Percentiles rank a stretch among this genome's conserved stretches.
These are phyloP conservation scores for Penicillium cataractarum DNA, from an alignment of 495 filamentous ascomycete species.

Conservation along the genomic window DNA sequence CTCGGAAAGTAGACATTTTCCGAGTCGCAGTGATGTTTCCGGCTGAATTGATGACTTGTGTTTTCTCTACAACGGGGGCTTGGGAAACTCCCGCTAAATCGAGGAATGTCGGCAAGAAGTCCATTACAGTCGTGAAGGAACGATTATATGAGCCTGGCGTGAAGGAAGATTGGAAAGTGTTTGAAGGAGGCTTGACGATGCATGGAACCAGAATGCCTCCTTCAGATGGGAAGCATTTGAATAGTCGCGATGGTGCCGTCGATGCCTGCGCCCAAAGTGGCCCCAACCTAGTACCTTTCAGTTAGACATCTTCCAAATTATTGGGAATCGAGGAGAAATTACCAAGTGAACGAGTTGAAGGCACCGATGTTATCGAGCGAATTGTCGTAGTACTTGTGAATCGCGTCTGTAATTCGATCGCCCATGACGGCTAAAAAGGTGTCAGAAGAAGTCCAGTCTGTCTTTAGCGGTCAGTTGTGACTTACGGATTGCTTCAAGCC, in stretches of 20 bases:
- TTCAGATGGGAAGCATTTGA: slow-evolving; percentile 55
- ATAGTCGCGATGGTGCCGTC: slow-evolving; percentile 53
- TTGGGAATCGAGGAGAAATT: slow-evolving; percentile 22
- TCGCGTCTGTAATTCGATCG: slow-evolving; percentile 19
- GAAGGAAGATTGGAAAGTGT: slow-evolving; percentile 17
- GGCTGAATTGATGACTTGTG: no score
- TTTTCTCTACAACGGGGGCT: slow-evolving; percentile 34
- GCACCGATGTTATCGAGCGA: slow-evolving; percentile 61
- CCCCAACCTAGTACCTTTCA: slow-evolving; percentile 34
- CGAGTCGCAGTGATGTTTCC: background rate
- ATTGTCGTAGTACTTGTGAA: slow-evolving; percentile 61
- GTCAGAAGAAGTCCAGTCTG: background rate
- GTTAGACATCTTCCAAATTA: background rate
- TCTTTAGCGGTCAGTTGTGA: background rate
- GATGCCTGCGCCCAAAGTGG: slow-evolving; percentile 58
- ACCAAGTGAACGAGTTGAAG: slow-evolving; percentile 62
- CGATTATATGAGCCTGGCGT: background rate
- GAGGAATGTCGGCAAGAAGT: slow-evolving; percentile 54
- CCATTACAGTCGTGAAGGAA: slow-evolving; percentile 57
- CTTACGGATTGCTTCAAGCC: slow-evolving; percentile 22
- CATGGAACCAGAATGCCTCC: slow-evolving; percentile 53
- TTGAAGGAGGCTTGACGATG: slow-evolving; percentile 28
- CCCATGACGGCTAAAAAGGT: slow-evolving; percentile 26
- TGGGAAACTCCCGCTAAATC: slow-evolving; percentile 55
- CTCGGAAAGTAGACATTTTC: slow-evolving; percentile 37